These are phyloP conservation scores for Trebouxia sp. DNA, from an alignment of 139 green algal genomes.

Conservation along the genomic window DNA sequence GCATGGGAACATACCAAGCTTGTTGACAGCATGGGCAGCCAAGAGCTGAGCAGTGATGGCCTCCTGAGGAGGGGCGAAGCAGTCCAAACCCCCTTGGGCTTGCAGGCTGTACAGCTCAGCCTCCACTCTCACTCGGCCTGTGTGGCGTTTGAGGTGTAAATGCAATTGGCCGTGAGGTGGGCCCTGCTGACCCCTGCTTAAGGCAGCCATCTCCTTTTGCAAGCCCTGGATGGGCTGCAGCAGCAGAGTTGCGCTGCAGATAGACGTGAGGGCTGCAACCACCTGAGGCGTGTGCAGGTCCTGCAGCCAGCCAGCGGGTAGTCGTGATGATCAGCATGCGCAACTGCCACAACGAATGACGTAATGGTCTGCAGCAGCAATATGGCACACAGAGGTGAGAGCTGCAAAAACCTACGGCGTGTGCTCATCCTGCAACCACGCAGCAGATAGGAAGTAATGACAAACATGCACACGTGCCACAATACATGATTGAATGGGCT, in stretches of 20 bases:
- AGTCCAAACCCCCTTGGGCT: background rate
- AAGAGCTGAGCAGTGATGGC: conserved; percentile 15
- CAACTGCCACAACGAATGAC: too few species aligned
- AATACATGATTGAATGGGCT: too few species aligned
- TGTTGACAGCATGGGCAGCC: background rate
- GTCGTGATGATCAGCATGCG: too few species aligned
- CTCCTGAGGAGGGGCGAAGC: background rate
- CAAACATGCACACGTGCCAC: too few species aligned
- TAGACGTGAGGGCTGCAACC: too few species aligned
- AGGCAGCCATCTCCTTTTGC: background rate
- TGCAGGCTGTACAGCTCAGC: background rate
- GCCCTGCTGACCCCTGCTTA: background rate
- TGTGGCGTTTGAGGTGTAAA: background rate
- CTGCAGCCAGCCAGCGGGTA: too few species aligned
- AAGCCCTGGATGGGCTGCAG: background rate
- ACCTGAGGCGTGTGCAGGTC: too few species aligned
- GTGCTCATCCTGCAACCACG: too few species aligned
- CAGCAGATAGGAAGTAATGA: too few species aligned
- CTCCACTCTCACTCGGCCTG: background rate
- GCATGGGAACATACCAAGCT: background rate
- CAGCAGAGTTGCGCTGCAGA: too few species aligned
- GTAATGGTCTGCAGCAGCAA: too few species aligned
- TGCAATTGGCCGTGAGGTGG: background rate
- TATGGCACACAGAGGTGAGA: background rate
- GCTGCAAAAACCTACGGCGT: too few species aligned